Conservation (phyloP, 768 basidiomycete species). For the Pleurotus sapidus region DNA sequence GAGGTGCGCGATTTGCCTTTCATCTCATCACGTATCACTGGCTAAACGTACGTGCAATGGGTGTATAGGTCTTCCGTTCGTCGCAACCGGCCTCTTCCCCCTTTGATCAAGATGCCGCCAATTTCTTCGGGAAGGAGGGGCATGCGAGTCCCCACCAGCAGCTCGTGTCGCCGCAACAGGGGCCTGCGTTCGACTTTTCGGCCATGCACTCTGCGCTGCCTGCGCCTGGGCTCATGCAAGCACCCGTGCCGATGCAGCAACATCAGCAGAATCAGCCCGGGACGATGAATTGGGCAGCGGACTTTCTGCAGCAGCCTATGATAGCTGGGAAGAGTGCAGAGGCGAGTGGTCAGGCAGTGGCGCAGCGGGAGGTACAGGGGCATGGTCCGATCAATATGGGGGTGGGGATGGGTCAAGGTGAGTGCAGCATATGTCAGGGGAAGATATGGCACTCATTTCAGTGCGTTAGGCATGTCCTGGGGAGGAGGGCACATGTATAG, state of each 20-base stretch:
- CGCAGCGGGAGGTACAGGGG: too few relatives aligned
- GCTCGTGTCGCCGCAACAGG: constrained; percentile 22
- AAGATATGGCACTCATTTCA: too few relatives aligned
- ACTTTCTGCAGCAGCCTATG: constrained; percentile 38
- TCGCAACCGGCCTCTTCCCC: constrained; percentile 41
- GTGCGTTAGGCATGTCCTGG: constrained; percentile 11
- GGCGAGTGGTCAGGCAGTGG: too few relatives aligned
- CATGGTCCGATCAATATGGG: too few relatives aligned
- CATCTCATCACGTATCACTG: neutral
- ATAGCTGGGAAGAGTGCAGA: neutral
- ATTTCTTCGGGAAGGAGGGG: constrained; percentile 52
- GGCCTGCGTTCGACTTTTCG: constrained; percentile 54
- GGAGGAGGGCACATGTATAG: constrained; percentile 14
- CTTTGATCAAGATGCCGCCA: constrained; percentile 63
- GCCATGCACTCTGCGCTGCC: constrained; percentile 51
- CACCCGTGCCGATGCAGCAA: constrained; percentile 12
- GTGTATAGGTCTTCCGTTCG: constrained; percentile 4
- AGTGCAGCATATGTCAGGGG: neutral
- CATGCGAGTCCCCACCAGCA: constrained; percentile 23
- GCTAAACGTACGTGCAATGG: neutral
- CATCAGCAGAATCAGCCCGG: constrained; percentile 14
- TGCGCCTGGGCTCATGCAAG: constrained; percentile 9
- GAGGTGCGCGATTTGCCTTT: constrained; percentile 41
- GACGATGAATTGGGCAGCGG: constrained; percentile 54
- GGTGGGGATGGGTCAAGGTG: neutral